Evolutionary conservation across 192 early-diverging fungal genomes (phyloP).

Genomic region (Podila epigama): DNA sequence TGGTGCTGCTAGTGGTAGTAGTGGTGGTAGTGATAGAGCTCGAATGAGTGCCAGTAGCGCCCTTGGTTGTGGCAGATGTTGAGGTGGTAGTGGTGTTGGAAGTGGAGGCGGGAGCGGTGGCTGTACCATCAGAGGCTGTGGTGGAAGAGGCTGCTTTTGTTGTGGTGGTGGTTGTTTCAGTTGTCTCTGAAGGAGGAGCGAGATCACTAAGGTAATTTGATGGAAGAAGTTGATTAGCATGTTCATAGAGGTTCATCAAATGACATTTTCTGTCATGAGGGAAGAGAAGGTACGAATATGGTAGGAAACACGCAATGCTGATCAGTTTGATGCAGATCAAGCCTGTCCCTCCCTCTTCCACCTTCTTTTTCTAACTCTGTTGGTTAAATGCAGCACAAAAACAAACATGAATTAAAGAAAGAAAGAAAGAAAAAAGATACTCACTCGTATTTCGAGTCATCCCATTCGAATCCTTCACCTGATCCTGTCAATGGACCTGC

Average conservation of each 20-base stretch:
- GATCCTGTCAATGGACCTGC: constrained; percentile 36
- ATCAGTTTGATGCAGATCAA: neutral
- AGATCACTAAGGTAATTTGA: too few relatives aligned
- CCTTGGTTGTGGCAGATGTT: constrained; percentile 1
- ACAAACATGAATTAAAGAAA: too few relatives aligned
- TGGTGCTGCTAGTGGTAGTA: constrained; percentile 8
- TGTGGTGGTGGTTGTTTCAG: neutral
- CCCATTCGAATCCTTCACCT: constrained; percentile 50
- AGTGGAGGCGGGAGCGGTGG: neutral
- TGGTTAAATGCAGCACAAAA: neutral
- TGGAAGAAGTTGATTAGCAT: too few relatives aligned
- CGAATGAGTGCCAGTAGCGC: too few relatives aligned
- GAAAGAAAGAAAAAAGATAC: neutral
- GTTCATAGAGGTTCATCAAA: too few relatives aligned
- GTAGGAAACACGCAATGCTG: too few relatives aligned
- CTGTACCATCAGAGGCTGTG: neutral
- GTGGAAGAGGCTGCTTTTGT: neutral
- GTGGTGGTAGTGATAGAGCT: constrained; percentile 8
- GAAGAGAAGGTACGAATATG: too few relatives aligned
- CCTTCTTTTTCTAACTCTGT: neutral
- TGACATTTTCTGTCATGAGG: too few relatives aligned
- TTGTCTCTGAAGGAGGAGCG: constrained; percentile 25
- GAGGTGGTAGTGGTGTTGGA: constrained; percentile 3
- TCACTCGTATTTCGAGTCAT: constrained; percentile 35
- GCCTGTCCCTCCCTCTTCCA: neutral